A percentile compares a stretch with the other conserved stretches of the same genome.
These are phyloP conservation scores for Cercospora zeina DNA, from an alignment of 2,329 filamentous ascomycete species.

Conservation along the genomic window DNA sequence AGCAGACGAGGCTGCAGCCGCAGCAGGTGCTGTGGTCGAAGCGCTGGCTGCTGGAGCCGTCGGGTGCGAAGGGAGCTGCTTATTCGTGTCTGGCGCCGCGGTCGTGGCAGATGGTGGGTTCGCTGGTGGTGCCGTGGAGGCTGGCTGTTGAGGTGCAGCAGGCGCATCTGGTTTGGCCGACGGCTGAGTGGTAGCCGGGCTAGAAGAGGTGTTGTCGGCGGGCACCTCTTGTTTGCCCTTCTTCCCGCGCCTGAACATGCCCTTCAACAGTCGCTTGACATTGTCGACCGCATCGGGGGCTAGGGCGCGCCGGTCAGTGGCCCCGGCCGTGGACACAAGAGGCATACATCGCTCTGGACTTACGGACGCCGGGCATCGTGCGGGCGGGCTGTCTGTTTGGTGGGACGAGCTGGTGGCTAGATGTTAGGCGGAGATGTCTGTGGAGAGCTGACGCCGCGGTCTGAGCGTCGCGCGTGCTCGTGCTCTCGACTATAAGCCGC, in stretches of 20 bases:
- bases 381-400: not conserved
- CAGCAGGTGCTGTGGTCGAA: slow-evolving; percentile 2
- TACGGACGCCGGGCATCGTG: slow-evolving; percentile 30
- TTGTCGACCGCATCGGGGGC: slow-evolving; percentile 33
- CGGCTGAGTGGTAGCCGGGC: slow-evolving; percentile 5
- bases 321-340: not conserved
- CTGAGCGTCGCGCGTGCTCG: not conserved
- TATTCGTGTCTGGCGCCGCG: slow-evolving; percentile 27
- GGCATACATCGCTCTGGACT: slow-evolving; percentile 16
- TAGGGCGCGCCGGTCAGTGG: slow-evolving; percentile 16
- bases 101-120: slow-evolving; percentile 5
- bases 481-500: no score
- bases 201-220: slow-evolving; percentile 13
- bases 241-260: slow-evolving; percentile 29
- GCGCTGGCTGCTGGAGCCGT: slow-evolving; percentile 10
- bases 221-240: slow-evolving; percentile 24
- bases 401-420: not conserved
- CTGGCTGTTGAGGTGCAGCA: slow-evolving; percentile 1
- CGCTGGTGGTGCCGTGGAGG: slow-evolving; percentile 7
- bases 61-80: slow-evolving; percentile 25
- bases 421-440: not conserved
- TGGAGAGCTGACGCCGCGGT: not conserved
- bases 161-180: slow-evolving; percentile 12
- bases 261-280: slow-evolving; percentile 30
- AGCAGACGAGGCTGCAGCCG: slow-evolving; percentile 7